Conservation (phyloP, 495 filamentous ascomycete species). For the Pyrenula aspistea region DNA sequence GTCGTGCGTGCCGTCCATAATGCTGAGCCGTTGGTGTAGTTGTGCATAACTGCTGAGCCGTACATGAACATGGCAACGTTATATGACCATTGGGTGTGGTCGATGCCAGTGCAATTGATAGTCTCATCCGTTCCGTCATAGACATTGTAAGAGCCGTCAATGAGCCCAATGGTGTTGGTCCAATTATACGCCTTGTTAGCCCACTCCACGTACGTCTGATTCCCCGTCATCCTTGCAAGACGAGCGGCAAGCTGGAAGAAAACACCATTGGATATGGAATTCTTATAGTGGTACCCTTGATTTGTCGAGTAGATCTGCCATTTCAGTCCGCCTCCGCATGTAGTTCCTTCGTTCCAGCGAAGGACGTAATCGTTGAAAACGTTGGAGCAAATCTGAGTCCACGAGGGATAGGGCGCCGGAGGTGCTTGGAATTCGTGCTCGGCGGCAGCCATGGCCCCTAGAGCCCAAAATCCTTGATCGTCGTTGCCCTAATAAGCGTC, state of each 20-base stretch:
- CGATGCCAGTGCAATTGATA: slow-evolving; percentile 44
- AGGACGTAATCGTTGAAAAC: slow-evolving; percentile 54
- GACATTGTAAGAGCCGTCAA: slow-evolving; percentile 39
- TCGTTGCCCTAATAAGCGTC: slow-evolving; percentile 43
- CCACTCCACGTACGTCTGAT: slow-evolving; percentile 66
- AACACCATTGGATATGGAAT: slow-evolving; percentile 65
- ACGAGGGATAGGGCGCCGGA: slow-evolving; percentile 37
- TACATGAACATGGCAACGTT: slow-evolving; percentile 62
- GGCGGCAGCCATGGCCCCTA: slow-evolving; percentile 59
- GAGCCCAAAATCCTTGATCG: slow-evolving; percentile 73
- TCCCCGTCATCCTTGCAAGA: slow-evolving; percentile 61
- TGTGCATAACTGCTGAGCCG: slow-evolving; percentile 70
- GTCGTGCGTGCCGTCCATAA: slow-evolving; percentile 41
- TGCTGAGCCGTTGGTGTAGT: slow-evolving; percentile 38
- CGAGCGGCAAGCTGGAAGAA: slow-evolving; percentile 77
- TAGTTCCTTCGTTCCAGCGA: slow-evolving; percentile 52
- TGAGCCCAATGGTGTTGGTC: slow-evolving; percentile 44
- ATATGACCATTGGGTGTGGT: slow-evolving; percentile 63
- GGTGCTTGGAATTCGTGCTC: slow-evolving; percentile 63
- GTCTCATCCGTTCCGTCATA: slow-evolving; percentile 54
- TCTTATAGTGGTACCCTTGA: slow-evolving; percentile 71
- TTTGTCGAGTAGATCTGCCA: slow-evolving; percentile 84
- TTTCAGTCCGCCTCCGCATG: slow-evolving; percentile 65
- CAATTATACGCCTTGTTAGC: slow-evolving; percentile 62
- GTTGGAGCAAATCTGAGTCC: slow-evolving; percentile 46